Percentiles rank a stretch among this genome's conserved stretches.
Evolutionary conservation across 2,329 filamentous ascomycete genomes (phyloP).

Genomic region (Phialocephala sp.): DNA sequence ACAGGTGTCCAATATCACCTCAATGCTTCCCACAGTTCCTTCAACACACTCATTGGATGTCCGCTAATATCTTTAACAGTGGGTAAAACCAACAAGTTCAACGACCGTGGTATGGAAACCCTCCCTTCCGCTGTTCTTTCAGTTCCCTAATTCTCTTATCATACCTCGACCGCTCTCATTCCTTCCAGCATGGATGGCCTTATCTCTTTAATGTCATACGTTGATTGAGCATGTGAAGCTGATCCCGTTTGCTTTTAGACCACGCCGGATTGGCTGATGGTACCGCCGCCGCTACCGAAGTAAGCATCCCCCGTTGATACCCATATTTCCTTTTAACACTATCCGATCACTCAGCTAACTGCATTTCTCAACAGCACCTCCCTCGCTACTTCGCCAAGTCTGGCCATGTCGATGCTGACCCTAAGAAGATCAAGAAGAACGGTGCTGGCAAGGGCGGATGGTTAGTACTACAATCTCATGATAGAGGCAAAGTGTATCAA

Average conservation of each 20-base stretch:
- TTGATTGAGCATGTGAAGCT: neutral
- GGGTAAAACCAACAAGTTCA: constrained; percentile 97
- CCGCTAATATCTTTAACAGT: constrained; percentile 58
- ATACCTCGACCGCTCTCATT: neutral
- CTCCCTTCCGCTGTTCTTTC: neutral
- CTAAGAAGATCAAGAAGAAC: constrained; percentile 96
- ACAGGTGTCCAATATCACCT: constrained; percentile 18
- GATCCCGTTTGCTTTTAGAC: constrained; percentile 51
- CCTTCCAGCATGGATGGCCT: neutral
- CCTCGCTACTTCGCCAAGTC: constrained; percentile 94
- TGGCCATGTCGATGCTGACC: constrained; percentile 80
- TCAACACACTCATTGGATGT: constrained; percentile 7
- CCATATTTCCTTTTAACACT: constrained; percentile 7
- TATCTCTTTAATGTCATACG: neutral
- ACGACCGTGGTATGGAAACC: constrained; percentile 66
- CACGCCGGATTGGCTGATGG: constrained; percentile 81
- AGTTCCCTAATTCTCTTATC: neutral
- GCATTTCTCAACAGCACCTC: constrained; percentile 61
- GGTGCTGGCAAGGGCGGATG: constrained; percentile 93
- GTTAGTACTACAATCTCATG: constrained; percentile 57
- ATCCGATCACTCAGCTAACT: constrained; percentile 20
- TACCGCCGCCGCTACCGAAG: constrained; percentile 50
- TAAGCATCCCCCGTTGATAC: constrained; percentile 14
- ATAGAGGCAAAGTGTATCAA: constrained; percentile 8
- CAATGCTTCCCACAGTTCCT: constrained; percentile 19